Evolutionary conservation across 805 yeast species (phyloP).

Genomic region (Metschnikowia bowlesiae): DNA sequence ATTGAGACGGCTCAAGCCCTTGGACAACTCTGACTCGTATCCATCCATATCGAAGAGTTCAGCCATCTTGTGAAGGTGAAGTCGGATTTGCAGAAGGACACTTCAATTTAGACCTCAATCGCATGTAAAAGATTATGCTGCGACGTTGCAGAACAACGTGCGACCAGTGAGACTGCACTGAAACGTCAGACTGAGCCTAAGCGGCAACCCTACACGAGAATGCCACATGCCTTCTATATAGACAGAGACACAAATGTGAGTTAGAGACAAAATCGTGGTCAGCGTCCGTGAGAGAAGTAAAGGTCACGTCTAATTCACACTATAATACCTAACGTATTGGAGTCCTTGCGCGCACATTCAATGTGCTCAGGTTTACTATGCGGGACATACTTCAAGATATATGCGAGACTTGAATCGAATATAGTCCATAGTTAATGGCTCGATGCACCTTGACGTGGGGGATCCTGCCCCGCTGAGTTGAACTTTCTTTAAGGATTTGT

Average conservation of each 20-base stretch:
- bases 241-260: no score
- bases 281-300: no score
- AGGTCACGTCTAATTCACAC: not conserved
- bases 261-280: no score
- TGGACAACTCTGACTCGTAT: conserved; percentile 18
- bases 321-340: not conserved
- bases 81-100: not conserved
- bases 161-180: not conserved
- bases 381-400: conserved; percentile 18
- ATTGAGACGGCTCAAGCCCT: conserved; percentile 20
- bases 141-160: not conserved
- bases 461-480: conserved; percentile 5
- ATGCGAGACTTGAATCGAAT: conserved; percentile 19
- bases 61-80: conserved; percentile 20
- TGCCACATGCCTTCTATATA: no score
- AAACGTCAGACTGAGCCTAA: not conserved
- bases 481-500: conserved; percentile 9
- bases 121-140: not conserved
- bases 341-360: not conserved
- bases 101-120: not conserved
- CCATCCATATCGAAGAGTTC: conserved; percentile 36
- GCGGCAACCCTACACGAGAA: not conserved
- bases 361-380: not conserved
- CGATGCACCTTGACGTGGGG: conserved; percentile 1
- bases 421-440: conserved; percentile 21